Conservation (phyloP, 2,329 filamentous ascomycete genomes). For the Ophiocordyceps robertsii region DNA sequence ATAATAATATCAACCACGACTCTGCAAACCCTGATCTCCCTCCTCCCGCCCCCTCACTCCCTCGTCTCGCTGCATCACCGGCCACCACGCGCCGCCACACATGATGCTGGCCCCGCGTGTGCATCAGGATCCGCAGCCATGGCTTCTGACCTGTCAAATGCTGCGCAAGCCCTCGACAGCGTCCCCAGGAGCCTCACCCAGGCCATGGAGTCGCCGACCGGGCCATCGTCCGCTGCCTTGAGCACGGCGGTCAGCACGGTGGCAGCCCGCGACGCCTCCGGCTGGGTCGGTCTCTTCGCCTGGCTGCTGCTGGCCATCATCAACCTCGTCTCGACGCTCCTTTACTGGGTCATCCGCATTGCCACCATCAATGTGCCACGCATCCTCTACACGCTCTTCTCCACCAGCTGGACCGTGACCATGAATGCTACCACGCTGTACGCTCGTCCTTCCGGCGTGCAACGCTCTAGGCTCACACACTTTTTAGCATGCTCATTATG, state of each 20-base stretch:
- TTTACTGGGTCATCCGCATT: constrained; percentile 75
- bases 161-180: constrained; percentile 17
- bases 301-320: constrained; percentile 40
- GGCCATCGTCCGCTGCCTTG: constrained; percentile 24
- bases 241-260: constrained; percentile 19
- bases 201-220: constrained; percentile 16
- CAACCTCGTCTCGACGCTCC: constrained; percentile 40
- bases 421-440: constrained; percentile 93
- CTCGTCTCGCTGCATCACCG: constrained; percentile 6
- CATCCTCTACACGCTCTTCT: constrained; percentile 79
- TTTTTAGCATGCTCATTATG: constrained; percentile 57
- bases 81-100: constrained; percentile 11
- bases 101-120: constrained; percentile 22
- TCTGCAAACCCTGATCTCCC: not conserved
- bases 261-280: constrained; percentile 25
- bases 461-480: constrained; percentile 6
- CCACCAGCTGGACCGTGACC: constrained; percentile 87
- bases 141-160: constrained; percentile 27
- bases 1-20: not conserved
- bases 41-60: constrained; percentile 3
- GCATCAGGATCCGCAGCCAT: constrained; percentile 20
- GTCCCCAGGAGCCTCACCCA: constrained; percentile 18
- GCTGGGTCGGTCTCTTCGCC: constrained; percentile 45
- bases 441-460: not conserved
- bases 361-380: constrained; percentile 81